These are phyloP conservation scores for Colletotrichum cuscutae DNA, from an alignment of 2,329 filamentous ascomycete genomes.

Conservation along the genomic window DNA sequence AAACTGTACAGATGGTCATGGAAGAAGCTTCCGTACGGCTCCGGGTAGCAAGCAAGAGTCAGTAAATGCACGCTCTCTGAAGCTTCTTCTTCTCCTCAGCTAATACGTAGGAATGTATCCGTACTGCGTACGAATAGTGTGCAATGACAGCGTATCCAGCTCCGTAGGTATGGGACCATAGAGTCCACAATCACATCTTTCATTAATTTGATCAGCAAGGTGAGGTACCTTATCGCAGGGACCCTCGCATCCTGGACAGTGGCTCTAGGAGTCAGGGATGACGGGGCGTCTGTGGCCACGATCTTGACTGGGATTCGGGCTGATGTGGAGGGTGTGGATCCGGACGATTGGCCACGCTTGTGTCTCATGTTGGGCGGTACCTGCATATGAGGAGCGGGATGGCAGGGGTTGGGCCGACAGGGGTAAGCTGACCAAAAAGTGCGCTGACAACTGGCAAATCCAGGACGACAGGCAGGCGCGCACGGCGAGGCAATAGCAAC, in stretches of 20 bases:
- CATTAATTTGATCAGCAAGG: background rate
- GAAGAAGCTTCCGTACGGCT: background rate
- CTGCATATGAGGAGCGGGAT: slow-evolving; percentile 33
- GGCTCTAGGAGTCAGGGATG: background rate
- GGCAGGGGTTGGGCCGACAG: slow-evolving; percentile 19
- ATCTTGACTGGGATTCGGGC: slow-evolving; percentile 14
- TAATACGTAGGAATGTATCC: background rate
- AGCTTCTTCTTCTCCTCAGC: background rate
- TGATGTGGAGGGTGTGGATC: background rate
- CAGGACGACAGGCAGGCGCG: background rate
- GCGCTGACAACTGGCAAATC: slow-evolving; percentile 12
- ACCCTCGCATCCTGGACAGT: background rate
- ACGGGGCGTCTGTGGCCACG: slow-evolving; percentile 14
- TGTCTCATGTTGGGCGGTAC: slow-evolving; percentile 36
- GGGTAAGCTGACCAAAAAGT: background rate
- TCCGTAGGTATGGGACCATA: background rate
- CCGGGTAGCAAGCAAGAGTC: background rate
- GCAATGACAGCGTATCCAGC: no score
- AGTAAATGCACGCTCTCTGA: background rate
- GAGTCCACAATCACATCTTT: background rate
- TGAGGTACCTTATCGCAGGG: background rate
- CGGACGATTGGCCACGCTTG: slow-evolving; percentile 25
- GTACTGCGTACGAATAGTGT: no score
- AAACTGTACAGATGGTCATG: background rate
- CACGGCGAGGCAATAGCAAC: no score